Evolutionary conservation across 192 early-diverging fungal species (phyloP), one percentile per base, ranked within the genome.

Genomic region (Backusella circina): DNA sequence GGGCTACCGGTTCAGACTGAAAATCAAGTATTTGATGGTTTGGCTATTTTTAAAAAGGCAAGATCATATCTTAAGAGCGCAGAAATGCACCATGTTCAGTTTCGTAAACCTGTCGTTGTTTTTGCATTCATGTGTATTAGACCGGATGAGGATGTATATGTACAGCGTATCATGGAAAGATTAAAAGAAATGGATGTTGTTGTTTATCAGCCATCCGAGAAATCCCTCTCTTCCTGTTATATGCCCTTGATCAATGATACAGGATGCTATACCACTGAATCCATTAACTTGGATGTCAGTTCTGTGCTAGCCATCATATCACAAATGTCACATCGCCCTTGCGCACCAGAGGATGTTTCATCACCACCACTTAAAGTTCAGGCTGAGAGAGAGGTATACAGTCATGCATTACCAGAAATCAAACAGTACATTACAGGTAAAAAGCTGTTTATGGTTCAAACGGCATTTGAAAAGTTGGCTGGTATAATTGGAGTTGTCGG

Each of bases 201-300:
- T 26, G 75, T 83, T 7, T 65, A 79, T 32, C n/a, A 73, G 23
- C 67, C 47, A 10, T 65, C 31, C 12, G 41, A 75, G 39, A 18
- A 23, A 0, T 0, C 70, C 1, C 28, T 76, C 0, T 23, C n/a
- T 8, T 64, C 51, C 8, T 51, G 32, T 28, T 72, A 74, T 41
- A 18, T 18, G 41, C 50, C 71, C 5, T 21, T 72, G 4, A n/a
- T 71, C 4, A 16, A 18, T 5, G 61, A 51, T 33, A 74, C 75
- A 37, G 31, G 21, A 32, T 51, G 67, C 1, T 66, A 80, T 4
- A 82, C 81, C n/a, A 82, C 86, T 6, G 68, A 78, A 2, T 77
- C 74, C 10, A 33, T 87, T 13, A 80, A 87, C 33, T 65, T 87
- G 23, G 86, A 87, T 51, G 83, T 87, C 21, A 86, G 81, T 15